Conservation (phyloP, 306 rosid genomes). For the Crotalaria pallida region DNA sequence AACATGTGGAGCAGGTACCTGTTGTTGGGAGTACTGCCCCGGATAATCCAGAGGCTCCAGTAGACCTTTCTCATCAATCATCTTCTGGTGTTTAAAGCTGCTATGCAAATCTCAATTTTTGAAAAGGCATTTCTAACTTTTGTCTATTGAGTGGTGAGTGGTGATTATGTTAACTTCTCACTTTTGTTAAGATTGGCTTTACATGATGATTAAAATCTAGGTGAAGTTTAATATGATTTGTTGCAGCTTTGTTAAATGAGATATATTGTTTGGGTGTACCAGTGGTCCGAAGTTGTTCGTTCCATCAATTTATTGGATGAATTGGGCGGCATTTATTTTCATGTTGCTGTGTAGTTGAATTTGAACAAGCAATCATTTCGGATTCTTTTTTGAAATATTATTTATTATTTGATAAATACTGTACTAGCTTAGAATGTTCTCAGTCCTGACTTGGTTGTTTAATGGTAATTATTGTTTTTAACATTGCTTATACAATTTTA, state of each 20-base stretch:
- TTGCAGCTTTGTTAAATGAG: conserved; percentile 12
- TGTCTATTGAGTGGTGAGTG: conserved; percentile 23
- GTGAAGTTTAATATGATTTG: not conserved
- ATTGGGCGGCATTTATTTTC: conserved; percentile 26
- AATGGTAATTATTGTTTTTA: not conserved
- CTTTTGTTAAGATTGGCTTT: conserved; percentile 19
- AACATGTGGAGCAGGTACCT: conserved; percentile 31
- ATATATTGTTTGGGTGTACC: not conserved
- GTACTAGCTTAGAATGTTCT: not conserved
- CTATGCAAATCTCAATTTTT: conserved; percentile 11
- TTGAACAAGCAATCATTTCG: conserved; percentile 13
- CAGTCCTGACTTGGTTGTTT: not conserved
- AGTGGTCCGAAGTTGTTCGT: conserved; percentile 11
- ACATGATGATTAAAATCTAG: conserved; percentile 7
- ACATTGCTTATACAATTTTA: not conserved
- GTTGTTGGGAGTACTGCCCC: conserved; percentile 22
- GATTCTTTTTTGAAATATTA: conserved; percentile 15
- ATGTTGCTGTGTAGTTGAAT: conserved; percentile 20
- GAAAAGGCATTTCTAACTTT: conserved; percentile 11
- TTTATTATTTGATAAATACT: too few relatives aligned
- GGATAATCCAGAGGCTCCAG: conserved; percentile 29
- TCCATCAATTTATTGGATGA: conserved; percentile 9
- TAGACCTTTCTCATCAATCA: conserved; percentile 24
- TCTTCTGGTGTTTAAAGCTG: conserved; percentile 23
- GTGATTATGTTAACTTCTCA: conserved; percentile 22